These are phyloP conservation scores for Hypoxylon trugodes DNA, from an alignment of 495 filamentous ascomycete species.

Conservation along the genomic window DNA sequence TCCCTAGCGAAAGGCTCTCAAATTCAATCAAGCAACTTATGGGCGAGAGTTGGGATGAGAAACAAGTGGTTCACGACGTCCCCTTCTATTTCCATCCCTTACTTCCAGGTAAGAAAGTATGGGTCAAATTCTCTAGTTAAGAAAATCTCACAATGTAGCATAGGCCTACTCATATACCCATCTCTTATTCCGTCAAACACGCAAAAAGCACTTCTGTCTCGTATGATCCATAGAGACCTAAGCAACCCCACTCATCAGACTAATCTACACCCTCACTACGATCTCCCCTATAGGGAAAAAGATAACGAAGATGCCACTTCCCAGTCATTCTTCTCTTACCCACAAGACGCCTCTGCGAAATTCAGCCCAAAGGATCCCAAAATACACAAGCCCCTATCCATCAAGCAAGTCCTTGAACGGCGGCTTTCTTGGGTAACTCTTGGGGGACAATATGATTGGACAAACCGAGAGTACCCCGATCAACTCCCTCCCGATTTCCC, in stretches of 20 bases:
- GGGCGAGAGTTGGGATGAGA: conserved; percentile 27
- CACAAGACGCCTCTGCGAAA: conserved; percentile 40
- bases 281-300: conserved; percentile 70
- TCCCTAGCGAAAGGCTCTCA: conserved; percentile 48
- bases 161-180: conserved; percentile 80
- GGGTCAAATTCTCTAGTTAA: neutral
- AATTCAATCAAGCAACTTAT: conserved; percentile 49
- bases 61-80: conserved; percentile 49
- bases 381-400: conserved; percentile 73
- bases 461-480: conserved; percentile 76
- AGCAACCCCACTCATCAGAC: conserved; percentile 78
- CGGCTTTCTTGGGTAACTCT: conserved; percentile 93
- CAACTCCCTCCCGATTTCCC: conserved; percentile 77
- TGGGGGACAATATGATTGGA: conserved; percentile 96
- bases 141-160: conserved; percentile 6
- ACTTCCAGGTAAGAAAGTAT: conserved; percentile 45
- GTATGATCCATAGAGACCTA: conserved; percentile 81
- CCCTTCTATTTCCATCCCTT: conserved; percentile 58
- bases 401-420: conserved; percentile 71
- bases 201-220: conserved; percentile 72
- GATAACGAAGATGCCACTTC: conserved; percentile 15
- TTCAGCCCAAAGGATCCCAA: conserved; percentile 73
- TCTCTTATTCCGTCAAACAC: conserved; percentile 70
- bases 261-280: conserved; percentile 85
- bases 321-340: conserved; percentile 58